Base-by-base conservation (phyloP, 2,329 filamentous ascomycete genomes). In the Aspergillus brasiliensis region DNA sequence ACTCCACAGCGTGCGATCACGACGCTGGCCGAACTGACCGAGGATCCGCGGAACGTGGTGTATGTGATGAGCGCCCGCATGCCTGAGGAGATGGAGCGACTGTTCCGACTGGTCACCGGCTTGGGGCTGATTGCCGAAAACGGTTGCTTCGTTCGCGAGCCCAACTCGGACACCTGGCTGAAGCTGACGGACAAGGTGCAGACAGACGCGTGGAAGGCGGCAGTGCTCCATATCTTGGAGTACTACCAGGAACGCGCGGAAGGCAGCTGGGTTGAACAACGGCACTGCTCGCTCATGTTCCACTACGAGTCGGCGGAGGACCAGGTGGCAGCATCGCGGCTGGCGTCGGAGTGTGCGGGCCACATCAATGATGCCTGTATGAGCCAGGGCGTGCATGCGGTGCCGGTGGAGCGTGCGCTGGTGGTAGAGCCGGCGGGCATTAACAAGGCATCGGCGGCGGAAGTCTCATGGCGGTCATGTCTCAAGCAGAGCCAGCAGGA, bases 321-420 rank as follows among this genome's bases (percentile, higher is more conserved):
- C 72, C 86, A 86, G 59, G 86, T 89, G 54, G 84, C 86, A 23
- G 93, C 93, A 0, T 83, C 85, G 59, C 88, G 92, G 19, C 90
- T 93, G 69, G 94, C 92, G 0, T 90, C 89, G 19, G 94, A 98
- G 73, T 96, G 92, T 71, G 92, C 92, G 0, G 93, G 91, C 63
- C 93, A 97, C 70, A 95, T 98, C 81, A 98, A 98, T 72, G 93
- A 97, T 71, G 91, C 92, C 0, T 97, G 92, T 73, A 89, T 92
- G 72, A 86, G 84, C 57, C 91, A 96, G 76, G 85, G 88, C 31
- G 90, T 98, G 4, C 91, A 92, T 71, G 94, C 94, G 5, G 86
- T 96, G 17, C 89, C 91, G 1, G 81, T 91, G 13, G 91, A 95
- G 58, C 87, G 91, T 31, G 90, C 88, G 44, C 87, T 98, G 53